Evolutionary conservation across 352 stramenopile genomes (phyloP).

Genomic region (Globisporangium canariense): DNA sequence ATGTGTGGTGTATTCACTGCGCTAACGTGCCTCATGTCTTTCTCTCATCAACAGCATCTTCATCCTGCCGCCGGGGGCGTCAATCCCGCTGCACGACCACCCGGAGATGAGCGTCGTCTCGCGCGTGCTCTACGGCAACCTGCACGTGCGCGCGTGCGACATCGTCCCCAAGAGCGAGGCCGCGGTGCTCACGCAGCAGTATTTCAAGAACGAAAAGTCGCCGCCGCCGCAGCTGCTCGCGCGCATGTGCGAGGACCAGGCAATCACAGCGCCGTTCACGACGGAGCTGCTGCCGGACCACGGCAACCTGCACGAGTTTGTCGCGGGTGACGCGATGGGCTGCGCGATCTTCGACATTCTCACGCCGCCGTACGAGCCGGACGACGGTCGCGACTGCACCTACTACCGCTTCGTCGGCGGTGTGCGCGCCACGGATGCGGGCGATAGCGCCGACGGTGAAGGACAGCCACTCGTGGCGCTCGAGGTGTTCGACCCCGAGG

Average conservation of each 20-base stretch:
- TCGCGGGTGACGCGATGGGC: constrained; percentile 60
- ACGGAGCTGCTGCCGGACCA: constrained; percentile 64
- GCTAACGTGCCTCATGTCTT: background rate
- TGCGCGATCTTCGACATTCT: constrained; percentile 87
- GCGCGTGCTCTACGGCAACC: constrained; percentile 68
- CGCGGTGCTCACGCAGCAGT: background rate
- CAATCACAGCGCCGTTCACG: constrained; percentile 54
- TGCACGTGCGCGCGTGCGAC: constrained; percentile 67
- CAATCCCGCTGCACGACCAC: constrained; percentile 80
- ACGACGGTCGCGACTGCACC: constrained; percentile 63
- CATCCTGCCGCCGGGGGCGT: constrained; percentile 65
- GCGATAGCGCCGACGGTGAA: background rate
- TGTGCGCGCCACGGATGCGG: constrained; percentile 11
- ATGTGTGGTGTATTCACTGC: background rate
- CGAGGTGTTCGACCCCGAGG: constrained; percentile 41
- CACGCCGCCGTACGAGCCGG: constrained; percentile 75
- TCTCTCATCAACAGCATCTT: constrained; percentile 55
- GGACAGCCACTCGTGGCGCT: constrained; percentile 26
- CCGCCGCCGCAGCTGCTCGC: constrained; percentile 23
- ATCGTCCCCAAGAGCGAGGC: constrained; percentile 23
- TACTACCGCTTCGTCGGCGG: constrained; percentile 61
- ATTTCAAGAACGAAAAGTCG: background rate
- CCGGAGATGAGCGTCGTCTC: constrained; percentile 84
- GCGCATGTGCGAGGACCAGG: constrained; percentile 35
- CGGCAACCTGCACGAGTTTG: constrained; percentile 79